A percentile compares a stretch with the other conserved stretches of the same genome.
Evolutionary conservation across 164 flowering plant species (phyloP).

Genomic region (Sextonia rubra): DNA sequence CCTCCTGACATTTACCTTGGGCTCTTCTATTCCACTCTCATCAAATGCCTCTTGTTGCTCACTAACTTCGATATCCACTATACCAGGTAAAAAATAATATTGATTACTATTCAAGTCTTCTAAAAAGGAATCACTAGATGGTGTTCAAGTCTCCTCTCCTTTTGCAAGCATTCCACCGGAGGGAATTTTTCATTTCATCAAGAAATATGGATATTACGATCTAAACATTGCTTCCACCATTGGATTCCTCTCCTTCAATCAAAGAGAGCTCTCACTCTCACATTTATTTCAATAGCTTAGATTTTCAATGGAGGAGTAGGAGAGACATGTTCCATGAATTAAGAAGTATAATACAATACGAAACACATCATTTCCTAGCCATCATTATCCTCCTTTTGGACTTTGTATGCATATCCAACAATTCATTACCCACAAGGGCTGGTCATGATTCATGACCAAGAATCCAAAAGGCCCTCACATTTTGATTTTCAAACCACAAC

Average conservation of each 20-base stretch:
- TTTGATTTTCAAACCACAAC: constrained; percentile 1
- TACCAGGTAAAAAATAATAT: too few relatives aligned
- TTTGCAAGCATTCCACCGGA: too few relatives aligned
- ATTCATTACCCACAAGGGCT: constrained; percentile 6
- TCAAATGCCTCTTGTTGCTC: too few relatives aligned
- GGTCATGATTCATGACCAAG: constrained; percentile 2
- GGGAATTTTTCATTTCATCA: too few relatives aligned
- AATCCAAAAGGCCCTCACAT: not conserved
- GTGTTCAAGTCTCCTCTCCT: too few relatives aligned
- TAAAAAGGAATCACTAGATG: too few relatives aligned
- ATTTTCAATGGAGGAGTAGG: constrained; percentile 1
- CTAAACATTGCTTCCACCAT: not conserved
- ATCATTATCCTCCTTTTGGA: not conserved
- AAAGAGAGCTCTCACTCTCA: not conserved
- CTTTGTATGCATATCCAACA: constrained; percentile 1
- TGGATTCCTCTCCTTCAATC: not conserved
- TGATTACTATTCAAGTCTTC: too few relatives aligned
- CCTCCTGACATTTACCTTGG: too few relatives aligned
- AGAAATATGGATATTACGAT: not conserved
- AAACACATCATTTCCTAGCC: not conserved
- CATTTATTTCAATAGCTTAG: too few relatives aligned
- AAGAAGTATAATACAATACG: not conserved
- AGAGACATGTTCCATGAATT: not conserved
- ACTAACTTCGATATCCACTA: too few relatives aligned
- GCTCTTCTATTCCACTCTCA: too few relatives aligned